These are phyloP conservation scores for Rhodotorula sp. DNA, from an alignment of 1,284 basidiomycete genomes.

Conservation along the genomic window DNA sequence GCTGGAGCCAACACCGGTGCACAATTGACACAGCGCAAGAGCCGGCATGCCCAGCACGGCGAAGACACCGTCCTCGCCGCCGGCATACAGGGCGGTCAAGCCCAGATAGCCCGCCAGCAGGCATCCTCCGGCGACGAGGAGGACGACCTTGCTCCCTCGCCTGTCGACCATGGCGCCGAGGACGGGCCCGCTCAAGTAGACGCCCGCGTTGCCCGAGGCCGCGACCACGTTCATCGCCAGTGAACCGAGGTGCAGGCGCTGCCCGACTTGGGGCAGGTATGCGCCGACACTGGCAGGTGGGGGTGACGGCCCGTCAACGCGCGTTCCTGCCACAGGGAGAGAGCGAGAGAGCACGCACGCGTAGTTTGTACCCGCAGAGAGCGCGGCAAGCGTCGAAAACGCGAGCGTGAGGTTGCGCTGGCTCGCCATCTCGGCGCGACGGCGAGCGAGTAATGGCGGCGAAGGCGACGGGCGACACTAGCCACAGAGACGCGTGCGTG, in stretches of 20 bases:
- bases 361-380: conserved; percentile 51
- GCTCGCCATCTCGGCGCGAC: not conserved
- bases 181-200: conserved; percentile 41
- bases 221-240: conserved; percentile 52
- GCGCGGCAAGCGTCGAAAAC: conserved; percentile 47
- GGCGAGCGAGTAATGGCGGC: not conserved
- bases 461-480: no score
- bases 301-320: not conserved
- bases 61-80: conserved; percentile 48
- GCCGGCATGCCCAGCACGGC: conserved; percentile 28
- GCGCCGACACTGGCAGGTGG: conserved; percentile 12
- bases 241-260: conserved; percentile 47
- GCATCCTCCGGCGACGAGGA: conserved; percentile 21
- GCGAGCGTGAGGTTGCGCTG: conserved; percentile 43
- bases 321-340: no score
- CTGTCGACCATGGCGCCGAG: conserved; percentile 39
- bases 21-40: conserved; percentile 22
- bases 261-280: conserved; percentile 51
- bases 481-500: no score
- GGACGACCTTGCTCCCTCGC: conserved; percentile 31
- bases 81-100: conserved; percentile 49
- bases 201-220: conserved; percentile 50
- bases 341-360: conserved; percentile 18
- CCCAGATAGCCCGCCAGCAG: conserved; percentile 42
- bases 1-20: conserved; percentile 27